phyloP scores from a whole-genome alignment of 768 basidiomycete genomes.

The Kwoniella dendrophila region DNA sequence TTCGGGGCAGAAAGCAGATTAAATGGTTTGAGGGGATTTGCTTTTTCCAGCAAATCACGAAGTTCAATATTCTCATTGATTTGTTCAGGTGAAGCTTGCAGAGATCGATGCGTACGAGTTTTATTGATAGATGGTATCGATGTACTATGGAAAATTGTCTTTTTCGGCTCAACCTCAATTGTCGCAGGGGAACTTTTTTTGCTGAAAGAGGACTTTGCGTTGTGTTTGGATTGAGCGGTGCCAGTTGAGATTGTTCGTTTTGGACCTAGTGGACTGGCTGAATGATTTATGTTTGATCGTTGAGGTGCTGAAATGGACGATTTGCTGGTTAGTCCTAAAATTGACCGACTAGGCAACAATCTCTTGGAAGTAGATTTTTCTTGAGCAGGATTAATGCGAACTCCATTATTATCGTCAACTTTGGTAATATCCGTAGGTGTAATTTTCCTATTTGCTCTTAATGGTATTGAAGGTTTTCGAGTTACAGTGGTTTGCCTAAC shows the following conservation, averaged over 20 bases:
- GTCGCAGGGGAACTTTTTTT: not conserved
- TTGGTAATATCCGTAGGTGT: not conserved
- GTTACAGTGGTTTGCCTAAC: not conserved
- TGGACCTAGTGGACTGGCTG: conserved; percentile 5
- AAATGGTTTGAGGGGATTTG: not conserved
- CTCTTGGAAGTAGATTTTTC: conserved; percentile 1
- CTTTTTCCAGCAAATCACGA: too few relatives aligned
- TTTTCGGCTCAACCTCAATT: too few relatives aligned
- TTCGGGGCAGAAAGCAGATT: too few relatives aligned
- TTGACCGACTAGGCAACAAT: conserved; percentile 17
- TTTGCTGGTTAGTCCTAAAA: not conserved
- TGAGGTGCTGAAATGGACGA: not conserved
- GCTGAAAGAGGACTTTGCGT: not conserved
- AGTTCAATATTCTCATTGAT: too few relatives aligned
- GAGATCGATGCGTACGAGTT: too few relatives aligned
- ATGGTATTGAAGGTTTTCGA: conserved; percentile 2
- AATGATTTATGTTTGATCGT: not conserved
- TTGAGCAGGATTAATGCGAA: too few relatives aligned
- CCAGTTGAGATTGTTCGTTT: conserved; percentile 1
- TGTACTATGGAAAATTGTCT: too few relatives aligned
- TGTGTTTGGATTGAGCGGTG: not conserved
- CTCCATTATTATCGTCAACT: too few relatives aligned
- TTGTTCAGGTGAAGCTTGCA: too few relatives aligned
- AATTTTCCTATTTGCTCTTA: not conserved
- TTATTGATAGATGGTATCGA: too few relatives aligned